Conservation (phyloP, 129 eudicot species). For the Tagetes patula region DNA sequence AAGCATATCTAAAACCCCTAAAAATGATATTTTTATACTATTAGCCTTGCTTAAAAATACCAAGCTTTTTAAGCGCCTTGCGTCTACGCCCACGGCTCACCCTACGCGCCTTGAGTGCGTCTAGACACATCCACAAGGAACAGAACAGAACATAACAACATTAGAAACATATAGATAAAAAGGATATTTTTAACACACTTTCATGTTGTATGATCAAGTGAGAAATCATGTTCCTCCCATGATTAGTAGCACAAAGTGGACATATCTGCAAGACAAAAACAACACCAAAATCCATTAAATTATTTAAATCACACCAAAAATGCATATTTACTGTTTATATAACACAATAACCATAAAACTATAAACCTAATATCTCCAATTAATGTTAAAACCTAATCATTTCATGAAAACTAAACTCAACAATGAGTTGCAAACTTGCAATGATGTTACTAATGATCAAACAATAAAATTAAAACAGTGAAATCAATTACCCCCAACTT, state of each 20-base stretch:
- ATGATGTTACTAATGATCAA: background rate
- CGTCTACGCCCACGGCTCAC: no score
- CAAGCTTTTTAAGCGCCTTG: no score
- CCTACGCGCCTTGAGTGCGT: no score
- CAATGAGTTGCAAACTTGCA: background rate
- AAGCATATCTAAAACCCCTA: no score
- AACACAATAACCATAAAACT: background rate
- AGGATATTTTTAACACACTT: constrained; percentile 61
- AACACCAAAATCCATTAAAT: background rate
- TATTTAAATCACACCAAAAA: background rate
- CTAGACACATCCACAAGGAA: no score
- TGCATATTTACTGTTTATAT: background rate
- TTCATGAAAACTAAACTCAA: background rate
- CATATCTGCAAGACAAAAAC: constrained; percentile 51
- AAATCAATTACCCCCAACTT: constrained; percentile 48
- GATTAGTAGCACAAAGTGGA: constrained; percentile 54
- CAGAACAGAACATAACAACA: no score
- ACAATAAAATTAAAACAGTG: background rate
- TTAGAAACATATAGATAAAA: constrained; percentile 9
- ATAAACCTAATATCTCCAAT: background rate
- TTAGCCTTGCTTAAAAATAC: no score
- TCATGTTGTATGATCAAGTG: constrained; percentile 58
- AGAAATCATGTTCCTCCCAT: constrained; percentile 52
- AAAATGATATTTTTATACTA: no score
- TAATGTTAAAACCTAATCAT: background rate